Evolutionary conservation across 495 filamentous ascomycete genomes (phyloP), one percentile per base, ranked within the genome.

Genomic region (Letharia lupina): DNA sequence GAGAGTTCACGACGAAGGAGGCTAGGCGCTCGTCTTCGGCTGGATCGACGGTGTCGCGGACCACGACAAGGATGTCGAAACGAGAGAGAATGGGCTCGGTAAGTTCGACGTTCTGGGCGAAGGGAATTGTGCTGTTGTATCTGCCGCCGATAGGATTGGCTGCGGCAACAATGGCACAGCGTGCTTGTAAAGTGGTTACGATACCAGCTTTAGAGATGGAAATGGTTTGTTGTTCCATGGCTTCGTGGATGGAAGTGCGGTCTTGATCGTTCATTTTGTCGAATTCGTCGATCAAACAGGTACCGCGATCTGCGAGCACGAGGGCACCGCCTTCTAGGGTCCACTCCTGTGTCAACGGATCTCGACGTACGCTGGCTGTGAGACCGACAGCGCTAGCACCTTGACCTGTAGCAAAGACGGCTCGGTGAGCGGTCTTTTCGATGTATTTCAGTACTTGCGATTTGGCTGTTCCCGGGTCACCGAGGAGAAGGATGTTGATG

Each of bases 191-290:
- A 1, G 95, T 97, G 0, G 95, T 98, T 33, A 99, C 95, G 66
- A 99, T 99, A 74, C 95, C 95, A 10, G 95, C 95, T 76, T 99
- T 99, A 65, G 91, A 96, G 76, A 99, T 98, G 62, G 95, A 99
- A 70, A 99, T 99, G n/a, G 95, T 98, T 75, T 99, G 95, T 76
- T 99, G 95, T 76, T 99, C 95, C 95, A 99, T 99, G 65, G 95
- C 95, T 81, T 99, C 95, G 82, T 99, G 95, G 74, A 99, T 99
- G 33, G 90, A 95, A 1, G 95, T 99, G 54, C 94, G 82, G 75
- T 99, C 95, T 71, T 98, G 91, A 74, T 99, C 95, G 77, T 99
- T 99, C 95, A 99, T 99, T 82, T 99, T 99, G 83, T 99, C 95
- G 76, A 99, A 99, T 76, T 99, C 95, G 75, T 99, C 95, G 70